phyloP scores from a whole-genome alignment of 257 asterid species.

The Solanum sparsipilum region DNA sequence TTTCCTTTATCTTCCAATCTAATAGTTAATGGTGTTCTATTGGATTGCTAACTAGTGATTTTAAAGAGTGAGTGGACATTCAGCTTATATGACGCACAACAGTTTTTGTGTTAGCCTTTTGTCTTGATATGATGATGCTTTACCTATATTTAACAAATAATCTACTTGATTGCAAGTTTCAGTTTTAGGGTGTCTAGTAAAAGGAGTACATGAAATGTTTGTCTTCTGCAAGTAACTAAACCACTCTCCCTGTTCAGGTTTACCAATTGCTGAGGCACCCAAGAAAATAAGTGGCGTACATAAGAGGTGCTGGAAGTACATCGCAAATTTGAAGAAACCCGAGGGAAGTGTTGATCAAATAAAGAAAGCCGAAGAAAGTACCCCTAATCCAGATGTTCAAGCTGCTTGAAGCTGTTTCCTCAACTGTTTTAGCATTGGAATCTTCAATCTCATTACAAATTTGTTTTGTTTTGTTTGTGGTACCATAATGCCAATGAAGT shows the following conservation, averaged over 20 bases:
- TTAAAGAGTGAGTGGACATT: background rate
- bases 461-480: background rate
- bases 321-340: slow-evolving; percentile 27
- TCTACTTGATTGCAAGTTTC: background rate
- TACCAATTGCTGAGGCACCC: slow-evolving; percentile 61
- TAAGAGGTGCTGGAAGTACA: slow-evolving; percentile 89
- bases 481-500: background rate
- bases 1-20: background rate
- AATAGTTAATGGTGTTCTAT: background rate
- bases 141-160: background rate
- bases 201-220: background rate
- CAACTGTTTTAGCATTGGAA: background rate
- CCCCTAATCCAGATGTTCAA: slow-evolving; percentile 29
- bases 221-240: slow-evolving; percentile 31
- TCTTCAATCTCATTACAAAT: background rate
- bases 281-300: slow-evolving; percentile 96
- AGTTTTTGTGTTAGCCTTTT: background rate
- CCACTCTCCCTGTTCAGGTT: background rate
- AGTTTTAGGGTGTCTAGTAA: background rate
- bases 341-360: slow-evolving; percentile 14
- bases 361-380: slow-evolving; percentile 21
- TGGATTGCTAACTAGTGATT: background rate
- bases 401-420: slow-evolving; percentile 24
- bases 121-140: background rate
- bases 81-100: background rate